phyloP scores from a whole-genome alignment of 2,329 filamentous ascomycete species.

The Apiospora phragmitis region DNA sequence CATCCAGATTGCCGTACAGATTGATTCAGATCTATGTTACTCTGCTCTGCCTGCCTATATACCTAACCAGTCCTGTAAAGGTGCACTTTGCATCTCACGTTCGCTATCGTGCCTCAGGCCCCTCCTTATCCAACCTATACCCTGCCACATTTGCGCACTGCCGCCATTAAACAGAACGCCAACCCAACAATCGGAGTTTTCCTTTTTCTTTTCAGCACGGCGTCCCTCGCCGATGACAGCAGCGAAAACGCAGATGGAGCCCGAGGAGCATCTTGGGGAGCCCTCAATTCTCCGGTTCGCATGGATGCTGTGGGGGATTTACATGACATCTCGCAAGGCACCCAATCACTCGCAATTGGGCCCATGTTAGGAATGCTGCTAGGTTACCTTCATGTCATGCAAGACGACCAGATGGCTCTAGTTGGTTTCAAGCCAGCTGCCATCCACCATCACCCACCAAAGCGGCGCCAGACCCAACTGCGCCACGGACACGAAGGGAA shows the following conservation, averaged over 20 bases:
- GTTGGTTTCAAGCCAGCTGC: background rate
- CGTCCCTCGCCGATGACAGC: background rate
- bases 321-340: background rate
- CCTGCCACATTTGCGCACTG: background rate
- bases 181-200: background rate
- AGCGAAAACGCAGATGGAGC: background rate
- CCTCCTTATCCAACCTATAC: background rate
- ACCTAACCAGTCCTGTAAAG: background rate
- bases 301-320: background rate
- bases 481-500: background rate
- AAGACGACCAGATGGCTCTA: background rate
- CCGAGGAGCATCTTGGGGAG: background rate
- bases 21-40: slow-evolving; percentile 7
- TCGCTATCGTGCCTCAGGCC: background rate
- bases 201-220: too few species aligned
- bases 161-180: background rate
- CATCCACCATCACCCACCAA: background rate
- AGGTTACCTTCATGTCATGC: background rate
- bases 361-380: background rate
- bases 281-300: background rate
- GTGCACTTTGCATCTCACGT: background rate
- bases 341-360: background rate
- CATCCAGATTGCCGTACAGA: slow-evolving; percentile 1
- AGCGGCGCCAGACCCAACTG: background rate
- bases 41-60: background rate